These are phyloP conservation scores for Arabis alpina DNA, from an alignment of 345 rosid species.

Conservation along the genomic window DNA sequence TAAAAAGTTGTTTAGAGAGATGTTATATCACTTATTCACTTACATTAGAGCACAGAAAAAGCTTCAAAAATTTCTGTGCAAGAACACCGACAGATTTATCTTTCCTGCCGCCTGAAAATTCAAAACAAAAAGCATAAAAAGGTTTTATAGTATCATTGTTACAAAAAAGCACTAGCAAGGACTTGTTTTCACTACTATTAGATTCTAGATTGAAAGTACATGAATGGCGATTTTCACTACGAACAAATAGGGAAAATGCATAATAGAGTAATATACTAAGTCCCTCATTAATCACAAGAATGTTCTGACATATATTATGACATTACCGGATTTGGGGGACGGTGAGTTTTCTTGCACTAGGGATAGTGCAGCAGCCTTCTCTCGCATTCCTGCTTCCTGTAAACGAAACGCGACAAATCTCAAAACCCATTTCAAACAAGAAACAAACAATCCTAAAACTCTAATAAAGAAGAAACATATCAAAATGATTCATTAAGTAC, in stretches of 20 bases:
- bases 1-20: not conserved
- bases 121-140: not conserved
- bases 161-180: slow-evolving; percentile 1
- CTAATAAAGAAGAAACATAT: too few species aligned
- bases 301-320: not conserved
- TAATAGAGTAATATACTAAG: slow-evolving; percentile 1
- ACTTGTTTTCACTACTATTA: not conserved
- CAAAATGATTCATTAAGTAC: too few species aligned
- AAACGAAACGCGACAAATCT: too few species aligned
- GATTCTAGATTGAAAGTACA: slow-evolving; percentile 6
- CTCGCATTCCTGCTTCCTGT: slow-evolving; percentile 54
- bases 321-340: slow-evolving; percentile 58
- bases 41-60: slow-evolving; percentile 80
- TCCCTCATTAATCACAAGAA: not conserved
- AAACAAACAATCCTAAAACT: too few species aligned
- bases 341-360: slow-evolving; percentile 56
- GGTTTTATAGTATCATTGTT: not conserved
- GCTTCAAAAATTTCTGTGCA: slow-evolving; percentile 80
- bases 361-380: slow-evolving; percentile 53
- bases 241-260: not conserved
- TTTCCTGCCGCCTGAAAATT: slow-evolving; percentile 54
- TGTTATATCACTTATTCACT: slow-evolving; percentile 36
- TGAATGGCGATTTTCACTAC: not conserved
- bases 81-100: slow-evolving; percentile 73
- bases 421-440: too few species aligned